Evolutionary conservation across 139 green algal species (phyloP), one percentile per base, ranked within the genome.

Genomic region (Chlorella sp.): DNA sequence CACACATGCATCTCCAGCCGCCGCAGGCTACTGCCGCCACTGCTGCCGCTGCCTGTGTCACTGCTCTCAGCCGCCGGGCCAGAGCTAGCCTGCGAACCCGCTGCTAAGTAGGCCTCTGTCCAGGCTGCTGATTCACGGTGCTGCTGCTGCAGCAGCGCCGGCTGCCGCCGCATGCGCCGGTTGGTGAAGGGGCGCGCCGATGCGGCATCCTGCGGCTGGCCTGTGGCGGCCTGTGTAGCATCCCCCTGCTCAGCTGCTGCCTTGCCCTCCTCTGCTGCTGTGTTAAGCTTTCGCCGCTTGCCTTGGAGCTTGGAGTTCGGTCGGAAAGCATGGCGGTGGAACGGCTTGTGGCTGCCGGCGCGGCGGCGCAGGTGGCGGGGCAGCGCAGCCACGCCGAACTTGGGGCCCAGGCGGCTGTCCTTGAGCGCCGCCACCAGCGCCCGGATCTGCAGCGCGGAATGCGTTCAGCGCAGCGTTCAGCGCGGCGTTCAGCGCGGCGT

Each of bases 1-100:
- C 93, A 96, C 36, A 93, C 82, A 80, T 96, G 93, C 20, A 88
- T 95, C 85, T 95, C 91, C 57, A 96, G 87, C 18, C 76, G 73
- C 20, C 86, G 51, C 51, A 34, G 39, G n/a, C 26, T 65, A 44
- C 18, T 23, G n/a, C 36, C 39, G 28, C 28, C 56, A 55, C 47
- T 63, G 78, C 60, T 3, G 23, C 65, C 57, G 36, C 57, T 28
- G 56, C 75, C 56, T 21, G 56, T 56, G 30, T 9, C 51, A 18
- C 20, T n/a, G 25, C 28, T 47, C n/a, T 30, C 72, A 2, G 55
- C 47, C 12, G 47, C 73, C 41, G 28, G 20, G 6, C 34, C 78
- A 51, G 25, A 39, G 62, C 38, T 21, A 18, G 56, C 51, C 51
- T 20, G 12, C 11, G 51, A 21, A 4, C 51, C 51, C 2, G 51